Evolutionary conservation across 805 yeast genomes (phyloP).

Genomic region (Alloascoidea africana): DNA sequence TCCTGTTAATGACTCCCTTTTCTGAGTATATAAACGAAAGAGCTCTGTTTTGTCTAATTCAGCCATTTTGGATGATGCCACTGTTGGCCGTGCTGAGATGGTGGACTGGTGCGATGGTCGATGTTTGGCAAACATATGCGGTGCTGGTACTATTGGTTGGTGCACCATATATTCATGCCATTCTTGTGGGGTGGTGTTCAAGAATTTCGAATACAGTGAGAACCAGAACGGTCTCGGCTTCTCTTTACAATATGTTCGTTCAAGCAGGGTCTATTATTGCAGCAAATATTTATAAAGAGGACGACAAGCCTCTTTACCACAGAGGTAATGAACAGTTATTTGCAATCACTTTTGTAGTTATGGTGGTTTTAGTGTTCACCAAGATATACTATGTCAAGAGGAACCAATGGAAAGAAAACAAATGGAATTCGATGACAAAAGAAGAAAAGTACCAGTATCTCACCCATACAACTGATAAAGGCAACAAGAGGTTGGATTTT

Average conservation of each 20-base stretch:
- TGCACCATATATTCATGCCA: slow-evolving; percentile 30
- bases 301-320: slow-evolving; percentile 34
- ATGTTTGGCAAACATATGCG: slow-evolving; percentile 16
- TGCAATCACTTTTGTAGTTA: not conserved
- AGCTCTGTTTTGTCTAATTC: slow-evolving; percentile 8
- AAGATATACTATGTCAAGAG: slow-evolving; percentile 26
- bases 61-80: slow-evolving; percentile 9
- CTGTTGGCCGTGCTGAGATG: slow-evolving; percentile 8
- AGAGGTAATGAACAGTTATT: slow-evolving; percentile 37
- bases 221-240: slow-evolving; percentile 35
- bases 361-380: slow-evolving; percentile 12
- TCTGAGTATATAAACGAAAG: no score
- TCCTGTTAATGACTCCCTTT: no score
- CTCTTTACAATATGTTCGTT: slow-evolving; percentile 36
- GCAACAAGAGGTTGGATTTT: slow-evolving; percentile 44
- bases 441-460: slow-evolving; percentile 37
- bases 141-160: slow-evolving; percentile 13
- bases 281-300: slow-evolving; percentile 29
- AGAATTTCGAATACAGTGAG: slow-evolving; percentile 35
- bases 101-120: slow-evolving; percentile 11
- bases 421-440: slow-evolving; percentile 34
- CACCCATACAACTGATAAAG: slow-evolving; percentile 30
- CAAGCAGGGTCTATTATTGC: slow-evolving; percentile 33
- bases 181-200: slow-evolving; percentile 35
- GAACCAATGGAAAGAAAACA: slow-evolving; percentile 25